Conservation (phyloP, 768 basidiomycete species). For the Phanerodontia chrysosporium region DNA sequence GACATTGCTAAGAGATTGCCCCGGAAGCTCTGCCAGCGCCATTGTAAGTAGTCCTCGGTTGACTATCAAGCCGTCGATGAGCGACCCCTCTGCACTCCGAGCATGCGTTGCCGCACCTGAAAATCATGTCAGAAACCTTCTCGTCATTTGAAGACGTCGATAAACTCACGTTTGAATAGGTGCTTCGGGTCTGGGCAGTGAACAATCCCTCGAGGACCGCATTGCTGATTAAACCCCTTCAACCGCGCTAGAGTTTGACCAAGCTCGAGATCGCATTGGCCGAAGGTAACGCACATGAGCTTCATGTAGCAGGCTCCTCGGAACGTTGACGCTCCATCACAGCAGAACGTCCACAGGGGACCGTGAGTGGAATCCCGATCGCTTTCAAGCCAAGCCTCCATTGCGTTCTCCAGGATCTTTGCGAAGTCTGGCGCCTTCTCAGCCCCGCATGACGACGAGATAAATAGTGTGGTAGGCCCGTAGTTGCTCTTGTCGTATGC, state of each 20-base stretch:
- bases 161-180: neutral
- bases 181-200: neutral
- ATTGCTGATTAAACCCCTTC: neutral
- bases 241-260: neutral
- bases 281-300: neutral
- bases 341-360: neutral
- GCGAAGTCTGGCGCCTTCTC: too few relatives aligned
- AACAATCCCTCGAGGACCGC: neutral
- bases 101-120: neutral
- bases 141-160: neutral
- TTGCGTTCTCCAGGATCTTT: too few relatives aligned
- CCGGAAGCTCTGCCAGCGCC: neutral
- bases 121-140: neutral
- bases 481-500: too few relatives aligned
- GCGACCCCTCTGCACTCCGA: neutral
- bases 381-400: too few relatives aligned
- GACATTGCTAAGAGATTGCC: neutral
- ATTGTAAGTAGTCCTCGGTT: neutral
- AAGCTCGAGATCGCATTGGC: neutral
- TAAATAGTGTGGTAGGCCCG: too few relatives aligned
- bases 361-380: too few relatives aligned
- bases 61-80: neutral
- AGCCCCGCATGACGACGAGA: too few relatives aligned
- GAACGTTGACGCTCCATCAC: neutral
- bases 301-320: neutral